These are phyloP conservation scores for Globisporangium abappressorium DNA, from an alignment of 352 stramenopile genomes.

Conservation along the genomic window DNA sequence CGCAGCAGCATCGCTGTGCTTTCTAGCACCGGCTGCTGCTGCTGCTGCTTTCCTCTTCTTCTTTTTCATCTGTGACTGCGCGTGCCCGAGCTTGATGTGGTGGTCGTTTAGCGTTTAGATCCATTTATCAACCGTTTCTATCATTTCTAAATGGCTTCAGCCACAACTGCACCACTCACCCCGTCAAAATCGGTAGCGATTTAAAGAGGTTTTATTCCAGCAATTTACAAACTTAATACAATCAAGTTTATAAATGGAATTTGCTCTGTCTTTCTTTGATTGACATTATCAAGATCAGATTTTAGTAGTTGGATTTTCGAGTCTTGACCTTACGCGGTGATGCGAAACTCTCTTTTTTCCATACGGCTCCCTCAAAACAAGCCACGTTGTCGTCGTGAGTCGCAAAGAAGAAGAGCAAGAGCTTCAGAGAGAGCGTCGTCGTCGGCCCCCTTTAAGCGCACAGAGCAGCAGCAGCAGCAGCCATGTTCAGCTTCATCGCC, in stretches of 20 bases:
- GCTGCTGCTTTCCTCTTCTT: constrained; percentile 12
- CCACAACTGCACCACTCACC: neutral
- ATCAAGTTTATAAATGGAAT: neutral
- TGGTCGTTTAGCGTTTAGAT: neutral
- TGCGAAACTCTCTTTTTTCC: neutral
- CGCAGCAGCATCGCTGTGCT: neutral
- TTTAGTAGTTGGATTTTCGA: neutral
- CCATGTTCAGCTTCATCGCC: constrained; percentile 87
- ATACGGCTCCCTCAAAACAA: neutral
- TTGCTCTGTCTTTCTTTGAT: too few relatives aligned
- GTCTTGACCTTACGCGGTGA: neutral
- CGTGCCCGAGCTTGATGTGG: neutral
- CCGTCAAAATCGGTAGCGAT: neutral
- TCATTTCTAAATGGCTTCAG: neutral
- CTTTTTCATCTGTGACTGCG: constrained; percentile 5
- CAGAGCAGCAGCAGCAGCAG: neutral
- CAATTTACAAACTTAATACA: neutral
- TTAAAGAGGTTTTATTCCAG: neutral
- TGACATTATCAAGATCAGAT: neutral
- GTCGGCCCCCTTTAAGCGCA: neutral
- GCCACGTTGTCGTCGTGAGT: constrained; percentile 11
- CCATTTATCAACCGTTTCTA: neutral
- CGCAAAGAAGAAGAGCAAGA: constrained; percentile 3
- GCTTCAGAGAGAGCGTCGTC: neutral
- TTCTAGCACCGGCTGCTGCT: neutral